Evolutionary conservation across 2,329 filamentous ascomycete genomes (phyloP).

Genomic region (Ophiosphaerella herpotricha): DNA sequence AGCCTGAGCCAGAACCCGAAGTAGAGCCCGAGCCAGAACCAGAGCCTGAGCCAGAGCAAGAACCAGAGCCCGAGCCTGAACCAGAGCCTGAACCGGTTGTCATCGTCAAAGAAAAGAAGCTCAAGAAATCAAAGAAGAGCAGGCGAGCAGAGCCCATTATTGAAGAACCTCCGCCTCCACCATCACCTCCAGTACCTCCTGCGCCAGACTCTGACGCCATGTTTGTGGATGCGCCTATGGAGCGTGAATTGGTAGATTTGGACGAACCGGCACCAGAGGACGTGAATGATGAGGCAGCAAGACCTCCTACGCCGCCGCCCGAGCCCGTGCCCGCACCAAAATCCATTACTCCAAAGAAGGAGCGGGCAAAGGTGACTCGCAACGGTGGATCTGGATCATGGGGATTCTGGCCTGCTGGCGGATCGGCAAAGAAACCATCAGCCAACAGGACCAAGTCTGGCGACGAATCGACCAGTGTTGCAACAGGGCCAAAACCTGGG

Average conservation of each 20-base stretch:
- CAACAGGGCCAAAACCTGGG: constrained; percentile 46
- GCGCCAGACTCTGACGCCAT: constrained; percentile 26
- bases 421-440: constrained; percentile 37
- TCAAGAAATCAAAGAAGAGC: constrained; percentile 36
- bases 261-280: constrained; percentile 32
- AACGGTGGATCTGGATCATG: constrained; percentile 70
- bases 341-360: constrained; percentile 66
- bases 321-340: constrained; percentile 45
- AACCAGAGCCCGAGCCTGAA: no score
- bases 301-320: constrained; percentile 55
- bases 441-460: constrained; percentile 45
- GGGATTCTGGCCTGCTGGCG: constrained; percentile 72
- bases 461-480: constrained; percentile 33
- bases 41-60: constrained; percentile 32
- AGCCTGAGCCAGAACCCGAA: constrained; percentile 35
- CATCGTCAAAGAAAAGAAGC: constrained; percentile 25
- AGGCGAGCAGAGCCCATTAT: constrained; percentile 60
- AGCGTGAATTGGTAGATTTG: constrained; percentile 21
- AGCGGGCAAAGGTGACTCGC: constrained; percentile 76
- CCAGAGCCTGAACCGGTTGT: constrained; percentile 9
- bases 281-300: constrained; percentile 31
- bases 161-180: constrained; percentile 36
- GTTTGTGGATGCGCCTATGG: constrained; percentile 22
- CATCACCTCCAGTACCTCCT: constrained; percentile 26
- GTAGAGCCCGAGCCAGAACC: constrained; percentile 30